These are phyloP conservation scores for Clathrus columnatus DNA, from an alignment of 768 basidiomycete species.

Conservation along the genomic window DNA sequence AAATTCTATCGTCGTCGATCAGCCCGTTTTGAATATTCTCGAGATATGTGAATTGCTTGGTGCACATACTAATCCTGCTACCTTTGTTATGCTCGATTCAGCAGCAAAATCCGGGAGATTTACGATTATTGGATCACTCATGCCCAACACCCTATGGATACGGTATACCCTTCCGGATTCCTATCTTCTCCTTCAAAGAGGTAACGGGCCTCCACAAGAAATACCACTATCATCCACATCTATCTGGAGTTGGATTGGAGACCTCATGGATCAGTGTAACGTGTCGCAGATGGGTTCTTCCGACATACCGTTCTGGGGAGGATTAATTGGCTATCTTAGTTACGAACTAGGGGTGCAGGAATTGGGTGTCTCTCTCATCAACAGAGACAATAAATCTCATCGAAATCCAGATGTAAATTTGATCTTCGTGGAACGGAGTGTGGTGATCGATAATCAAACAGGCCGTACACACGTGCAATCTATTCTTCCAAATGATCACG, in stretches of 20 bases:
- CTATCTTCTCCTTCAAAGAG: slow-evolving; percentile 37
- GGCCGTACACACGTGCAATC: slow-evolving; percentile 56
- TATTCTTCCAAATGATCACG: slow-evolving; percentile 43
- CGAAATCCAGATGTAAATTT: slow-evolving; percentile 56
- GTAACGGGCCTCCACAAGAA: slow-evolving; percentile 27
- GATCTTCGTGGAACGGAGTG: slow-evolving; percentile 69
- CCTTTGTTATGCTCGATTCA: slow-evolving; percentile 69
- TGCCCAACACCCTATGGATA: slow-evolving; percentile 45
- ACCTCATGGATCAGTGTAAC: slow-evolving; percentile 52
- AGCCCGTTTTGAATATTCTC: slow-evolving; percentile 34
- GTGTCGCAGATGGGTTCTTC: slow-evolving; percentile 35
- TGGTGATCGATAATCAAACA: slow-evolving; percentile 52
- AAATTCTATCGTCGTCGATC: slow-evolving; percentile 31
- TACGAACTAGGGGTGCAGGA: slow-evolving; percentile 69
- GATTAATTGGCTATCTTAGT: slow-evolving; percentile 66
- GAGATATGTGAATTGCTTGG: slow-evolving; percentile 56
- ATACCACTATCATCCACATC: slow-evolving; percentile 33
- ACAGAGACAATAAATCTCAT: slow-evolving; percentile 16
- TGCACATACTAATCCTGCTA: slow-evolving; percentile 45
- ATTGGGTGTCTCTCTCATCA: slow-evolving; percentile 36
- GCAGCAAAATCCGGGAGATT: slow-evolving; percentile 66
- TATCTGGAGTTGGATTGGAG: slow-evolving; percentile 67
- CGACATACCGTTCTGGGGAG: slow-evolving; percentile 76
- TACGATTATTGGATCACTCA: slow-evolving; percentile 62
- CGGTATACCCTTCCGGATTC: slow-evolving; percentile 45